Conservation (phyloP, 306 rosid species). For the Inga oerstediana region DNA sequence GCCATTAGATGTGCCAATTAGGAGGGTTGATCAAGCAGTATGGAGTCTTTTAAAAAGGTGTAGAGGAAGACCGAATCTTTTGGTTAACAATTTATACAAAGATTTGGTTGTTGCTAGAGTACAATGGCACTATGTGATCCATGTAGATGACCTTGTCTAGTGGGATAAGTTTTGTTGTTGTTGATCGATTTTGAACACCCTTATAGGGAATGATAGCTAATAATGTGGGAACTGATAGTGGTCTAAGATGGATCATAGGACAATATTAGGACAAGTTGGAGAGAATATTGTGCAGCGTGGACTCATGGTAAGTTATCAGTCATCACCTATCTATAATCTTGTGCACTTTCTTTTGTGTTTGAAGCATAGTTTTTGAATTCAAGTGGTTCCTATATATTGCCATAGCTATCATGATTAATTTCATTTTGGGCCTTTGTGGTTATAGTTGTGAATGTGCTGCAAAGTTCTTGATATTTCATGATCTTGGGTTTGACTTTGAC, state of each 20-base stretch:
- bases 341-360: background rate
- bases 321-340: background rate
- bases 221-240: background rate
- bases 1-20: no score
- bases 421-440: conserved; percentile 19
- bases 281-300: background rate
- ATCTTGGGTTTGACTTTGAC: conserved; percentile 35
- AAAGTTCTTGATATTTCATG: conserved; percentile 31
- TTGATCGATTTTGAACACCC: background rate
- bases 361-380: background rate
- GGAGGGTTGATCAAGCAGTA: no score
- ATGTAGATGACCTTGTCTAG: no score
- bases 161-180: no score
- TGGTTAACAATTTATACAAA: no score
- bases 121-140: no score
- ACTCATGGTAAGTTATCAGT: background rate
- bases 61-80: no score
- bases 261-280: background rate
- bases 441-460: conserved; percentile 14
- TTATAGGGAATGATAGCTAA: background rate
- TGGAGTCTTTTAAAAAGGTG: no score
- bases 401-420: background rate
- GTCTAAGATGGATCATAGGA: background rate
- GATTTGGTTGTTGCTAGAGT: no score
- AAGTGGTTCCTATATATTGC: background rate